These are phyloP conservation scores for Kwoniella europaea DNA, from an alignment of 768 basidiomycete genomes.

Conservation along the genomic window DNA sequence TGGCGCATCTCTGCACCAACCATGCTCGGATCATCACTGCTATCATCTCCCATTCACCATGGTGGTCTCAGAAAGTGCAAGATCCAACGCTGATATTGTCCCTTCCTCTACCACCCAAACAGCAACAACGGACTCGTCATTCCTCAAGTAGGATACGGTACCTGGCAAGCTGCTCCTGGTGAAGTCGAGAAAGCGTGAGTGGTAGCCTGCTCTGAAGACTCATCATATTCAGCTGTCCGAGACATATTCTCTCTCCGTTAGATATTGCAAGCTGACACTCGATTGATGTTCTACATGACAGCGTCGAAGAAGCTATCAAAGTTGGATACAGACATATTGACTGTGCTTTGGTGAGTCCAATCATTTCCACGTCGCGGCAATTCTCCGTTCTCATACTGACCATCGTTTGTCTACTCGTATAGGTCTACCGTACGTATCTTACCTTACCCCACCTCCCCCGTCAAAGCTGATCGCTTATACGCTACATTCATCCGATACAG, in stretches of 20 bases:
- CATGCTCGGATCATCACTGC: too few relatives aligned
- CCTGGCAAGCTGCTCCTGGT: conserved; percentile 38
- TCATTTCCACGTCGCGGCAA: neutral
- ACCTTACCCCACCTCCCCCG: neutral
- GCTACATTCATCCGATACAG: neutral
- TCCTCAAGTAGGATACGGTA: conserved; percentile 40
- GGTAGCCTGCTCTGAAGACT: neutral
- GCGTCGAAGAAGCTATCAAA: conserved; percentile 35
- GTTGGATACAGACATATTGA: conserved; percentile 39
- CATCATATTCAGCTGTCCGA: too few relatives aligned
- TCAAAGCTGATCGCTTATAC: neutral
- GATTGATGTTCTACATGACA: neutral
- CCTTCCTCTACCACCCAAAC: neutral
- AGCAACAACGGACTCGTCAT: conserved; percentile 35
- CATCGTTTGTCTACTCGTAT: neutral
- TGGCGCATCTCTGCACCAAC: neutral
- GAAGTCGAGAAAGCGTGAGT: conserved; percentile 42
- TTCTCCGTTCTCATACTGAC: neutral
- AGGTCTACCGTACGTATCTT: conserved; percentile 25
- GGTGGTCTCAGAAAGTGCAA: neutral
- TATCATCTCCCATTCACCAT: too few relatives aligned
- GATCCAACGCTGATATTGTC: neutral
- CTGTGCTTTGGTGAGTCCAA: conserved; percentile 33
- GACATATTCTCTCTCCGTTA: too few relatives aligned
- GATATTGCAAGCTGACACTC: too few relatives aligned